Evolutionary conservation across 306 rosid species (phyloP).

Genomic region (Vigna reflexopilosa): DNA sequence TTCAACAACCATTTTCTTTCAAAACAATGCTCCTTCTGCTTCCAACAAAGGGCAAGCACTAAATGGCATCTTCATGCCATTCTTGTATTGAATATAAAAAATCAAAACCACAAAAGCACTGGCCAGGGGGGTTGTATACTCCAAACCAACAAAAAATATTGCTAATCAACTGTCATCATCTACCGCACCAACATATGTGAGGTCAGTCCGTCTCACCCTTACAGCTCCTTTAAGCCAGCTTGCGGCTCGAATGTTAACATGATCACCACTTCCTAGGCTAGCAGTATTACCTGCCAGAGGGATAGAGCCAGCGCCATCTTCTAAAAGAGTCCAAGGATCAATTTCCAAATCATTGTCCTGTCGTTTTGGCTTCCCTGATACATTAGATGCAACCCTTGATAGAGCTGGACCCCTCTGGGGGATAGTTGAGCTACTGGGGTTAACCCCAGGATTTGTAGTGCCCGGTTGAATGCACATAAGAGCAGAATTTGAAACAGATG

Average conservation of each 20-base stretch:
- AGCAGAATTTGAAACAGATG: conserved; percentile 64
- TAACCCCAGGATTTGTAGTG: conserved; percentile 51
- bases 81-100: conserved; percentile 46
- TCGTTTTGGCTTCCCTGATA: conserved; percentile 70
- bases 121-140: conserved; percentile 53
- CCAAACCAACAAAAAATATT: conserved; percentile 53
- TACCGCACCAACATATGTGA: conserved; percentile 81
- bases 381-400: conserved; percentile 43
- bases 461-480: conserved; percentile 63
- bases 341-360: conserved; percentile 76
- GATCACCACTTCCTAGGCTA: conserved; percentile 69
- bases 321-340: conserved; percentile 92
- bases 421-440: conserved; percentile 49
- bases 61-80: conserved; percentile 52
- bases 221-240: conserved; percentile 96
- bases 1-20: conserved; percentile 34
- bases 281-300: conserved; percentile 65
- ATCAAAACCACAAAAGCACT: conserved; percentile 47
- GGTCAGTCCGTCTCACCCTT: conserved; percentile 86
- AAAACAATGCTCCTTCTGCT: conserved; percentile 47
- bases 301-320: conserved; percentile 88
- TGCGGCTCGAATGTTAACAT: conserved; percentile 75
- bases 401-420: conserved; percentile 60
- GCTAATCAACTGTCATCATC: conserved; percentile 86
- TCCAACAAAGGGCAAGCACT: conserved; percentile 48